phyloP scores from a whole-genome alignment of 1,139 yeast genomes.

The Trichomonascaceae sp. region DNA sequence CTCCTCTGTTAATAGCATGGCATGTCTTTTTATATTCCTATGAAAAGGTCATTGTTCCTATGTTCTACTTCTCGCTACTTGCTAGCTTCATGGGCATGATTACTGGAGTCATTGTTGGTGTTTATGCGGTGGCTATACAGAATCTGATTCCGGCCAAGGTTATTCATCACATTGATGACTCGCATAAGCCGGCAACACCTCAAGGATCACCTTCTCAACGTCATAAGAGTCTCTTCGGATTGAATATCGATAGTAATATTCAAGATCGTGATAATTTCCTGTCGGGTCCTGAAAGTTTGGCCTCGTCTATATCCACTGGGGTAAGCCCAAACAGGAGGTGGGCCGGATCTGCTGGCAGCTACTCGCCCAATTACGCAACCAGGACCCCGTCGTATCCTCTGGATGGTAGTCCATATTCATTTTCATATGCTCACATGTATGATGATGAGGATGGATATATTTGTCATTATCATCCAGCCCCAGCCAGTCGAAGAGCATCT shows the following conservation, averaged over 20 bases:
- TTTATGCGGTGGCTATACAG: slow-evolving; percentile 19
- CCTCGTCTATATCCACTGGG: neutral
- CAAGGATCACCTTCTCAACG: neutral
- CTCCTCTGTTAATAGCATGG: slow-evolving; percentile 18
- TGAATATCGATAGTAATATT: neutral
- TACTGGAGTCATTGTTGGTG: slow-evolving; percentile 22
- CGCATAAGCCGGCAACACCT: neutral
- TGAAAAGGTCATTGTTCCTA: slow-evolving; percentile 19
- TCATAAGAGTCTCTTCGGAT: neutral
- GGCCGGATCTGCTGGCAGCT: neutral
- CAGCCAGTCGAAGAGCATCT: neutral
- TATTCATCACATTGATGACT: neutral
- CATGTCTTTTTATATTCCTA: slow-evolving; percentile 16
- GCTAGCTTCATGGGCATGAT: slow-evolving; percentile 22
- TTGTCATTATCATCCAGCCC: neutral
- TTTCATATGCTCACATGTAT: slow-evolving; percentile 2
- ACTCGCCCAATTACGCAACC: neutral
- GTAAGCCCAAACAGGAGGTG: neutral
- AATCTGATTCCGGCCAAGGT: slow-evolving; percentile 14
- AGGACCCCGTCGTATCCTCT: neutral
- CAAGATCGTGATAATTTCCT: neutral
- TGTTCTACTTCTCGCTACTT: slow-evolving; percentile 20
- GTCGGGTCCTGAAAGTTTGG: neutral
- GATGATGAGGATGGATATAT: slow-evolving; percentile 8
- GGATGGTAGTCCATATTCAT: neutral